Base-by-base conservation (phyloP, 2,329 filamentous ascomycete genomes). In the Aaosphaeria pasadenensis region DNA sequence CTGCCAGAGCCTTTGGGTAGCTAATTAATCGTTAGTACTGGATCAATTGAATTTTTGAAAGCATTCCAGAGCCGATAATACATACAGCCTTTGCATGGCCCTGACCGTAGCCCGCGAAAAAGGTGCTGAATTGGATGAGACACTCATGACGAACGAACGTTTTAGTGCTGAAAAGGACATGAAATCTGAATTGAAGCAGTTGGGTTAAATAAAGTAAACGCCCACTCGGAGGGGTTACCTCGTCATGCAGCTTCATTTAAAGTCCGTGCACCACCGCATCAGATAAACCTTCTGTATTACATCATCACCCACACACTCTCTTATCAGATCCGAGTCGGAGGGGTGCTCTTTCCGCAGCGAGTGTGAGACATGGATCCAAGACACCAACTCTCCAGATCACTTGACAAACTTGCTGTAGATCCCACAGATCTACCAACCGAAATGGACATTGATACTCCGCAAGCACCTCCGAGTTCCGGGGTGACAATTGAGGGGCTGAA, bases 1-100 rank as follows among this genome's bases (percentile, higher is more conserved):
- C 94, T 7, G 94, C 94, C 39, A 96, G 78, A 51, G 84, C 84
- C 66, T 95, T 89, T 0, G 94, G 94, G 67, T 96, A 99, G 50
- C 91, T 54, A 40, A 40, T 11, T 3, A 13, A 7, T 7, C 9
- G 39, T 24, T 11, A 40, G 39, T 28, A 11, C 9, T 11, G 7
- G 39, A 9, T 40, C 39, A 11, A 24, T 28, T 28, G 39, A n/a
- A 40, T 13, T 3, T 3, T 13, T 11, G 33, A 13, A 36, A 36
- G 33, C 33, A 36, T 36, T 36, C 13, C 9, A 13, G 24, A 40
- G 39, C 7, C 11, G 39, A 40, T 24, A 11, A 38, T 11, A 75
- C 86, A 68, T 73, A 92, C 86, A 96, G 76, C 68, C 82, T 85
- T 63, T 81, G 83, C 87, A 96, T 91, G 7, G 89, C 85, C 59